A percentile compares a stretch with the other conserved stretches of the same genome.
Evolutionary conservation across 805 yeast genomes (phyloP).

Genomic region (Candida railenensis): DNA sequence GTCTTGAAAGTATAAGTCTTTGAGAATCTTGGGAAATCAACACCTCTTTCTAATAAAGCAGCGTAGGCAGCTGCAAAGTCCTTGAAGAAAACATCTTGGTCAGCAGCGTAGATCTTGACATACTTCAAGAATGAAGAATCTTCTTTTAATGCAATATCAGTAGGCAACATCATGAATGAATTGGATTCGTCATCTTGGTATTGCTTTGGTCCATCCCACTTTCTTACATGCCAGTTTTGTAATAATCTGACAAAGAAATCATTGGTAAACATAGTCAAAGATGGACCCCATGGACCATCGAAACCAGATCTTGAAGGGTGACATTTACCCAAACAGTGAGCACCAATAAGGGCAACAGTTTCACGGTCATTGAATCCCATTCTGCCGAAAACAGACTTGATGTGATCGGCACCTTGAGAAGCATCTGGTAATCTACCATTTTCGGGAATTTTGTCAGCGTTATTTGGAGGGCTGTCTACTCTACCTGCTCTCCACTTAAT

Average conservation of each 20-base stretch:
- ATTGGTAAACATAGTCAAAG: constrained; percentile 40
- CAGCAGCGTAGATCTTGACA: constrained; percentile 49
- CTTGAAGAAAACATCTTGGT: constrained; percentile 46
- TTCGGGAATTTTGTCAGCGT: constrained; percentile 51
- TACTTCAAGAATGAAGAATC: constrained; percentile 45
- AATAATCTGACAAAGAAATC: constrained; percentile 38
- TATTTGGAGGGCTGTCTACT: constrained; percentile 47
- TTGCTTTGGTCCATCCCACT: constrained; percentile 43
- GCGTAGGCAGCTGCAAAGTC: constrained; percentile 49
- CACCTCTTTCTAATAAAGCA: constrained; percentile 45
- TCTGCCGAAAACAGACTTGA: constrained; percentile 60
- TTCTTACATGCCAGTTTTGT: constrained; percentile 53
- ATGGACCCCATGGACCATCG: constrained; percentile 47
- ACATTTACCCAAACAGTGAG: constrained; percentile 42
- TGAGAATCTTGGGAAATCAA: constrained; percentile 49
- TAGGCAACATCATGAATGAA: constrained; percentile 55
- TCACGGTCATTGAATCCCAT: constrained; percentile 45
- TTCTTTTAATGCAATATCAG: constrained; percentile 53
- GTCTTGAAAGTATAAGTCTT: constrained; percentile 56
- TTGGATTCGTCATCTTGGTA: constrained; percentile 39
- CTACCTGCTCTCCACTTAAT: constrained; percentile 85
- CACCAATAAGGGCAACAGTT: constrained; percentile 42
- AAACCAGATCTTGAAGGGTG: constrained; percentile 37
- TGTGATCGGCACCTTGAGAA: constrained; percentile 59
- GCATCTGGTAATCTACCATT: constrained; percentile 79